These are phyloP conservation scores for Penicillium diatomitis DNA, from an alignment of 495 filamentous ascomycete genomes.

Conservation along the genomic window DNA sequence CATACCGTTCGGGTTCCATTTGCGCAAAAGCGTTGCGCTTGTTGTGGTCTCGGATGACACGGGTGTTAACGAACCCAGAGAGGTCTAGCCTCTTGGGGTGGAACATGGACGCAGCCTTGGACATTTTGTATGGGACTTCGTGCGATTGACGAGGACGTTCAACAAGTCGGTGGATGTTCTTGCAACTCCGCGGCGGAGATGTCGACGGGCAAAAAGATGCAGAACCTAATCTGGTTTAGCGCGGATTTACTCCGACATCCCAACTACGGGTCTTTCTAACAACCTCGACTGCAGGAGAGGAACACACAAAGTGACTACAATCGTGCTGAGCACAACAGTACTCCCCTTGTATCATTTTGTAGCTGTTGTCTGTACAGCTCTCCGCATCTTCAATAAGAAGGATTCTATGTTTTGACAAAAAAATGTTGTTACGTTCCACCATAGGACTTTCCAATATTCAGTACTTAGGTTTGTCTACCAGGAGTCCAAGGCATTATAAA, in stretches of 20 bases:
- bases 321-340: too few relatives aligned
- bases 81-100: slow-evolving; percentile 80
- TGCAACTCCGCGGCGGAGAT: slow-evolving; percentile 14
- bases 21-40: slow-evolving; percentile 88
- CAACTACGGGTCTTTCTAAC: too few relatives aligned
- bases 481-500: too few relatives aligned
- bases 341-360: too few relatives aligned
- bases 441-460: too few relatives aligned
- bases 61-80: slow-evolving; percentile 73
- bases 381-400: too few relatives aligned
- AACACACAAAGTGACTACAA: too few relatives aligned
- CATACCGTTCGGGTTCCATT: slow-evolving; percentile 75
- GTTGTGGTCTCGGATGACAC: slow-evolving; percentile 81
- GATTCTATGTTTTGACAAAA: too few relatives aligned
- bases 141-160: background rate
- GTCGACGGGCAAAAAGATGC: slow-evolving; percentile 17
- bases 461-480: too few relatives aligned
- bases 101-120: slow-evolving; percentile 51
- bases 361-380: too few relatives aligned
- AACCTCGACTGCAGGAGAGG: too few relatives aligned
- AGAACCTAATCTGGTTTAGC: slow-evolving; percentile 27
- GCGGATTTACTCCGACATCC: background rate
- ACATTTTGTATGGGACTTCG: slow-evolving; percentile 12
- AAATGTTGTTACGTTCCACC: too few relatives aligned
- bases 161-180: slow-evolving; percentile 5